phyloP scores from a whole-genome alignment of 352 stramenopile species.

The Phytophthora pistaciae region DNA sequence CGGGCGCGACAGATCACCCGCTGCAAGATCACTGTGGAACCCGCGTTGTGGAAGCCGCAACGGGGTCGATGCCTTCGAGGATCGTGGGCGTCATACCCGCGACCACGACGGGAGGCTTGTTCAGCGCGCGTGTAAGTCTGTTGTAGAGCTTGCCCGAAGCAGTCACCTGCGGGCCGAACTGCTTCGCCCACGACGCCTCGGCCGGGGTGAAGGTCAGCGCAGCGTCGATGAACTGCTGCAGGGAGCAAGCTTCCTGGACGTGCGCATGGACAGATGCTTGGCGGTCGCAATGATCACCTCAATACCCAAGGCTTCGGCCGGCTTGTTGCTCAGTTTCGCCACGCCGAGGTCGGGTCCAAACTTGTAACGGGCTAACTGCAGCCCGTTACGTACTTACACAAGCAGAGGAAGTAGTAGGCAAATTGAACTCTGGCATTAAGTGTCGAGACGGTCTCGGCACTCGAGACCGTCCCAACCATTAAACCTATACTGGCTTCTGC shows the following conservation, averaged over 20 bases:
- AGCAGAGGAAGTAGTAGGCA: too few relatives aligned
- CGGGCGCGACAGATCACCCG: constrained; percentile 71
- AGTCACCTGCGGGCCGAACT: constrained; percentile 60
- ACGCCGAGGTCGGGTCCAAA: constrained; percentile 77
- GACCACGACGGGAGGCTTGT: constrained; percentile 84
- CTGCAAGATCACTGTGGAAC: constrained; percentile 83
- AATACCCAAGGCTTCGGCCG: constrained; percentile 65
- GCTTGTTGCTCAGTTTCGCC: constrained; percentile 52
- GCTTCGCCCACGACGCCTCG: constrained; percentile 54
- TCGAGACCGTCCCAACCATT: too few relatives aligned
- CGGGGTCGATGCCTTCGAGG: constrained; percentile 80
- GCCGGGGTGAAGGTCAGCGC: constrained; percentile 9
- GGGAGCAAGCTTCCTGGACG: constrained; percentile 14
- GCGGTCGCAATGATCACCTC: constrained; percentile 55
- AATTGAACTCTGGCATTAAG: too few relatives aligned
- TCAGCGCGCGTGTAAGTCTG: constrained; percentile 76
- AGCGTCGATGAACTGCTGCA: constrained; percentile 53
- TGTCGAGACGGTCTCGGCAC: too few relatives aligned
- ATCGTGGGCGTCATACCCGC: constrained; percentile 89
- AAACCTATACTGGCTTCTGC: too few relatives aligned
- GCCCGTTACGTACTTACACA: too few relatives aligned
- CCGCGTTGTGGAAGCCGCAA: constrained; percentile 85
- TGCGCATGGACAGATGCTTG: constrained; percentile 46
- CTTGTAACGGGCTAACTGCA: too few relatives aligned
- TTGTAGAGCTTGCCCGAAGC: constrained; percentile 66